Evolutionary conservation across 345 rosid species (phyloP).

Genomic region (Microcos paniculata): DNA sequence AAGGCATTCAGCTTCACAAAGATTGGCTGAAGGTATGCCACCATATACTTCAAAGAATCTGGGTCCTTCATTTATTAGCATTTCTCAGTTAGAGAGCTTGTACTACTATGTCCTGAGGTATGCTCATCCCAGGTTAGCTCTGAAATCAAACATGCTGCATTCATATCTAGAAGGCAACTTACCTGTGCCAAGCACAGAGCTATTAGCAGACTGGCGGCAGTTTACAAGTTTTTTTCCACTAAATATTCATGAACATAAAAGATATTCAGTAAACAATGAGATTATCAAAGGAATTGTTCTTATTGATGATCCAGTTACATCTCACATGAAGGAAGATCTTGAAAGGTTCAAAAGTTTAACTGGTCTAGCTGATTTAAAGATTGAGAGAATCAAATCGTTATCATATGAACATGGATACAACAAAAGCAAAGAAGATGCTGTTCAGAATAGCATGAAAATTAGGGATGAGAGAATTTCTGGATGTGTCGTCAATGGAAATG

Average conservation of each 20-base stretch:
- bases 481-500: conserved; percentile 9
- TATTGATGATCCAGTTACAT: conserved; percentile 47
- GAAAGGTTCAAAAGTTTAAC: conserved; percentile 50
- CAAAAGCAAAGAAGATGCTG: conserved; percentile 19
- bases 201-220: conserved; percentile 23
- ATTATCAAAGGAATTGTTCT: conserved; percentile 57
- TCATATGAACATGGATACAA: conserved; percentile 27
- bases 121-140: conserved; percentile 37
- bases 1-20: conserved; percentile 51
- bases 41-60: conserved; percentile 55
- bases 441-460: conserved; percentile 12
- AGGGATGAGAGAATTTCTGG: conserved; percentile 15
- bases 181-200: conserved; percentile 30
- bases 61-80: conserved; percentile 46
- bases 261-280: conserved; percentile 36
- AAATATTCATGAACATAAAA: conserved; percentile 47
- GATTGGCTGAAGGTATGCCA: conserved; percentile 41
- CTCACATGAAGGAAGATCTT: conserved; percentile 25
- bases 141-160: conserved; percentile 36
- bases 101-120: conserved; percentile 49
- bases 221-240: conserved; percentile 48
- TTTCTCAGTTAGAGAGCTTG: conserved; percentile 47
- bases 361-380: conserved; percentile 37
- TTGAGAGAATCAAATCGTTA: conserved; percentile 36
- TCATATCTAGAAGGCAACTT: conserved; percentile 48